Base-by-base conservation (phyloP, 257 asterid species). In the Dorcoceras hygrometricum region DNA sequence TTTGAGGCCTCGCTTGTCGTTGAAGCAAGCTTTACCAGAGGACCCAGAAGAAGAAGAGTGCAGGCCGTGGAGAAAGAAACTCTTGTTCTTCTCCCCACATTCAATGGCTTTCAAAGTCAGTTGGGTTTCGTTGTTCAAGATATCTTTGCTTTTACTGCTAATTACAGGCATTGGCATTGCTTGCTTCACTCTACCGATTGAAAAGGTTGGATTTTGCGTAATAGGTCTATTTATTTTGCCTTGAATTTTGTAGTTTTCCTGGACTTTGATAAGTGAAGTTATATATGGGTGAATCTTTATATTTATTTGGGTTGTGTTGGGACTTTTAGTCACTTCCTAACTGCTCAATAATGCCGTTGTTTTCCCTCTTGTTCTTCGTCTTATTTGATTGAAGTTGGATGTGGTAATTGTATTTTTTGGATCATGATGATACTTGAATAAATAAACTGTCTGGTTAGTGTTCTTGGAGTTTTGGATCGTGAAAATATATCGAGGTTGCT, bases 171-270 rank as follows among this genome's bases (percentile, higher is more conserved):
- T 91, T 77, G 77, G 66, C 62, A 50, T 81, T 67, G 97, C 95
- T 69, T 94, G 89, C 83, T 81, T 85, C 83, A 94, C 96, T 68
- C 95, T 94, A 29, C 99, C 99, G 2, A 59, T 91, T 58, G 98
- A 94, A 54, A 82, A 91, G 96, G 99, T 94, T 24, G 24, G 4
- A 4, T 57, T 65, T 63, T 28, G 26, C 19, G 4, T 5, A 18
- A 10, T 36, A 9, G 58, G 25, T 16, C 28, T 5, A 4, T 66
- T 46, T 66, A 6, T 57, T 3, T 19, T 28, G 55, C 62, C 58
- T 55, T 62, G 66, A 16, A 25, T 67, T 64, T 76, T 3, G 67
- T 71, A 71, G 32, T 39, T 23, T 69, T 22, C 16, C 65, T 62
- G 22, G 27, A 6, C 46, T 43, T 19, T 0, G 32, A 73, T 25